These are phyloP conservation scores for Agaricus bisporus DNA, from an alignment of 768 basidiomycete species.

Conservation along the genomic window DNA sequence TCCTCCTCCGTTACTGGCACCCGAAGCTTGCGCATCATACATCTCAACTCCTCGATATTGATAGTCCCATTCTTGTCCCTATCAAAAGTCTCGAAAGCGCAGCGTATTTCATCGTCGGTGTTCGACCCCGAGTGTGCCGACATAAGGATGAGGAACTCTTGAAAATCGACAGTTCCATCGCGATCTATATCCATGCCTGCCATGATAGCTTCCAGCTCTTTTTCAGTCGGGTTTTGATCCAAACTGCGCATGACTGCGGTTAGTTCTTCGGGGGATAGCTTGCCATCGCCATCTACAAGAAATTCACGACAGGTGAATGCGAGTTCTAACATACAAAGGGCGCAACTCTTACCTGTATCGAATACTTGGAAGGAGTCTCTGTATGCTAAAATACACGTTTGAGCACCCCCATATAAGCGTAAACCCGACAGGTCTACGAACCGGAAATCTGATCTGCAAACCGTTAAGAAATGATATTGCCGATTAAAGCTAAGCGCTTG, in stretches of 20 bases:
- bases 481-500: neutral
- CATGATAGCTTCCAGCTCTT: conserved; percentile 88
- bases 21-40: conserved; percentile 89
- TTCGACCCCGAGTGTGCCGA: conserved; percentile 47
- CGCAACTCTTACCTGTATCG: conserved; percentile 57
- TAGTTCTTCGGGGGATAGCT: conserved; percentile 82
- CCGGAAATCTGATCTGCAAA: conserved; percentile 2
- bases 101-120: conserved; percentile 87
- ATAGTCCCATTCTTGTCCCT: conserved; percentile 94
- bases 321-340: neutral
- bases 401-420: neutral
- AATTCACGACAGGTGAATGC: neutral
- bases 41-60: conserved; percentile 76
- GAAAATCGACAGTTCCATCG: conserved; percentile 85
- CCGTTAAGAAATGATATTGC: neutral
- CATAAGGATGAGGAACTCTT: conserved; percentile 80
- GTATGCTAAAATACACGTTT: conserved; percentile 47
- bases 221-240: conserved; percentile 86
- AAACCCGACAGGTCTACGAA: neutral
- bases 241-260: conserved; percentile 89
- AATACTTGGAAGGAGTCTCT: conserved; percentile 90
- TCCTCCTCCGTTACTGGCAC: conserved; percentile 75
- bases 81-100: conserved; percentile 97
- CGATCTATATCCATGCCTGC: conserved; percentile 76
- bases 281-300: conserved; percentile 76